Evolutionary conservation across 805 yeast genomes (phyloP).

Genomic region (Scheffersomyces ergatensis): DNA sequence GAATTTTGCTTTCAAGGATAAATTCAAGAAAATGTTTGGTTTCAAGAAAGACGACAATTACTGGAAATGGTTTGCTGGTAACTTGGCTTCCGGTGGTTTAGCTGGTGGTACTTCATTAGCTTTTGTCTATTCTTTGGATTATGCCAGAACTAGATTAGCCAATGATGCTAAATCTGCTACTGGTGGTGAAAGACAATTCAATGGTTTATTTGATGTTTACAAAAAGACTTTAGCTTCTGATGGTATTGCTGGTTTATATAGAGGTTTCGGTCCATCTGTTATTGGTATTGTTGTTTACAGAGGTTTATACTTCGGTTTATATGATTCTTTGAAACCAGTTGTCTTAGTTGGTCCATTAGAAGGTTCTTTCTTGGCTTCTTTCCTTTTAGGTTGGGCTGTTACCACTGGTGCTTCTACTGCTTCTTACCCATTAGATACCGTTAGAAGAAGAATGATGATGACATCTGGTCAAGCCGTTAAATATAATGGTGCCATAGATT

Average conservation of each 20-base stretch:
- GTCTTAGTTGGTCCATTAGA: slow-evolving; percentile 91
- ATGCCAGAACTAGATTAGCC: slow-evolving; percentile 98
- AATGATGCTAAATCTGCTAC: slow-evolving; percentile 90
- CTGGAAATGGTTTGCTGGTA: slow-evolving; percentile 95
- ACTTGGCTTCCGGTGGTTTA: slow-evolving; percentile 98
- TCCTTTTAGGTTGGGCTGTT: slow-evolving; percentile 96
- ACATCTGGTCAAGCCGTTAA: slow-evolving; percentile 98
- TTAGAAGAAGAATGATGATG: slow-evolving; percentile 99
- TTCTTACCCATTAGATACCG: slow-evolving; percentile 98
- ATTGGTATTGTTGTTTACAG: slow-evolving; percentile 97
- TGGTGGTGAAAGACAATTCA: slow-evolving; percentile 96
- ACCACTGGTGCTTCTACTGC: slow-evolving; percentile 99
- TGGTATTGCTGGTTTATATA: slow-evolving; percentile 97
- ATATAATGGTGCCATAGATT: slow-evolving; percentile 93
- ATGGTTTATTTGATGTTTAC: slow-evolving; percentile 95
- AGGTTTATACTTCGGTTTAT: slow-evolving; percentile 98
- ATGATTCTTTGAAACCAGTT: slow-evolving; percentile 95
- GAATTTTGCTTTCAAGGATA: slow-evolving; percentile 98
- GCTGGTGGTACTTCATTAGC: slow-evolving; percentile 96
- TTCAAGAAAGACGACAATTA: slow-evolving; percentile 94
- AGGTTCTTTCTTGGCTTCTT: slow-evolving; percentile 92
- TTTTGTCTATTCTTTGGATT: slow-evolving; percentile 95
- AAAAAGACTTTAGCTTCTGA: slow-evolving; percentile 92
- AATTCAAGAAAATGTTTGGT: slow-evolving; percentile 93
- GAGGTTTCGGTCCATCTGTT: slow-evolving; percentile 99